phyloP scores from a whole-genome alignment of 2,329 filamentous ascomycete genomes.

The Fusarium acutatum region DNA sequence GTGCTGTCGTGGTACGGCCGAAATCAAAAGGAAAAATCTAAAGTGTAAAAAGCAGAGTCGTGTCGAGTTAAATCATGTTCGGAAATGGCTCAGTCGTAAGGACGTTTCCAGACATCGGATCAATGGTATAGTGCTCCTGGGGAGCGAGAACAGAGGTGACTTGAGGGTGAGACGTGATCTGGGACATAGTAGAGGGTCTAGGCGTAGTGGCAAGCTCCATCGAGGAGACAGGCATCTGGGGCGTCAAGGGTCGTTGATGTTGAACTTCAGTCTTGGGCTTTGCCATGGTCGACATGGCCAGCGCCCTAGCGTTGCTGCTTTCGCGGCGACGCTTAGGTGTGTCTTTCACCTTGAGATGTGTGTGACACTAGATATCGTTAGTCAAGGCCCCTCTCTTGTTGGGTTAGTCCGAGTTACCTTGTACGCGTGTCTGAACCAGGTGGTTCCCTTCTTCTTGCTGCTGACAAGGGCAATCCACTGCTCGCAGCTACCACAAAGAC shows the following conservation, averaged over 20 bases:
- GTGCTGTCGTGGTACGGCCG: slow-evolving; percentile 35
- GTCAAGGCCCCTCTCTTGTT: neutral
- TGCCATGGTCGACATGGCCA: slow-evolving; percentile 53
- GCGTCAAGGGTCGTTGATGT: slow-evolving; percentile 46
- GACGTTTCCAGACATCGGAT: slow-evolving; percentile 37
- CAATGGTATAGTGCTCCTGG: slow-evolving; percentile 31
- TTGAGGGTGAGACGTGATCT: slow-evolving; percentile 43
- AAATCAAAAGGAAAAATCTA: slow-evolving; percentile 33
- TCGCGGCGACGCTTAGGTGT: slow-evolving; percentile 73
- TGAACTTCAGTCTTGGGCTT: slow-evolving; percentile 59
- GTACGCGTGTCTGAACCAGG: slow-evolving; percentile 90
- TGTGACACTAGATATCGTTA: slow-evolving; percentile 66
- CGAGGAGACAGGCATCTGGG: slow-evolving; percentile 40
- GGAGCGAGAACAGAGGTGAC: slow-evolving; percentile 28
- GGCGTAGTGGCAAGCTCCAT: slow-evolving; percentile 37
- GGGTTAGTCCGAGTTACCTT: slow-evolving; percentile 65
- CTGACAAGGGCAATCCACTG: slow-evolving; percentile 85
- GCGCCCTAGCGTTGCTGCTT: slow-evolving; percentile 59
- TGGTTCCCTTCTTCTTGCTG: slow-evolving; percentile 92
- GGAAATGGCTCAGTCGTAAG: slow-evolving; percentile 40
- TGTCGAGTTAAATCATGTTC: slow-evolving; percentile 42
- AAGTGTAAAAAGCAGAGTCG: slow-evolving; percentile 26
- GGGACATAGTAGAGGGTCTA: slow-evolving; percentile 41
- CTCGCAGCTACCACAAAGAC: slow-evolving; percentile 78
- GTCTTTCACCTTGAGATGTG: slow-evolving; percentile 76